Conservation (phyloP, 1,284 basidiomycete species). For the Anthracocystis panici-leucophaei region DNA sequence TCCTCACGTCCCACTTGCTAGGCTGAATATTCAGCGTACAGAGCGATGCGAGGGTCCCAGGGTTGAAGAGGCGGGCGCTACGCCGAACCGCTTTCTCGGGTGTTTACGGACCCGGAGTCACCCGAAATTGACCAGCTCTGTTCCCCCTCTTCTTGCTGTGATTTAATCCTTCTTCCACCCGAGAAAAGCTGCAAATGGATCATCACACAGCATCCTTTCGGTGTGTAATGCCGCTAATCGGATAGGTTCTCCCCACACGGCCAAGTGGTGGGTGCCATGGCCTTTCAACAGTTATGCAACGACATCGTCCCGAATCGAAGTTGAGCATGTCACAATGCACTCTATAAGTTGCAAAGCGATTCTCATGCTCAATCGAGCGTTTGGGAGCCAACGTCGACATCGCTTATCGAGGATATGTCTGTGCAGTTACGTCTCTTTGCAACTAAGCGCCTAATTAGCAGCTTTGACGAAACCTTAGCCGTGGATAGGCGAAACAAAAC, state of each 20-base stretch:
- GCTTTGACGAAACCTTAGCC: neutral
- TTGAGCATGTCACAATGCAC: neutral
- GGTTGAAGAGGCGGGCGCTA: constrained; percentile 17
- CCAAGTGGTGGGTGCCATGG: neutral
- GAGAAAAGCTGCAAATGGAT: constrained; percentile 2
- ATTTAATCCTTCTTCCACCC: neutral
- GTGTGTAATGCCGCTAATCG: neutral
- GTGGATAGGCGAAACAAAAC: neutral
- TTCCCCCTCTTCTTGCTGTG: neutral
- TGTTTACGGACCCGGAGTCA: constrained; percentile 36
- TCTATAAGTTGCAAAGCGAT: too few species aligned
- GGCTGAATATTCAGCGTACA: too few species aligned
- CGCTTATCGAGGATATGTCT: neutral
- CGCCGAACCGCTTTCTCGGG: constrained; percentile 20
- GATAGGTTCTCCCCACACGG: neutral
- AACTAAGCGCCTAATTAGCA: neutral
- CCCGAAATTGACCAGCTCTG: constrained; percentile 11
- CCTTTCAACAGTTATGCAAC: constrained; percentile 5
- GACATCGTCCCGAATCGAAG: neutral
- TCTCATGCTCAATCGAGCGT: neutral
- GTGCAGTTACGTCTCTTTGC: neutral
- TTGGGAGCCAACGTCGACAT: neutral
- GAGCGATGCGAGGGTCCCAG: constrained; percentile 17
- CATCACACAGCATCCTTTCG: neutral
- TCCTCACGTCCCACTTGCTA: constrained; percentile 11